Percentiles rank a stretch among this genome's conserved stretches.
phyloP scores from a whole-genome alignment of 1,284 basidiomycete species.

The Bjerkandera adusta region DNA sequence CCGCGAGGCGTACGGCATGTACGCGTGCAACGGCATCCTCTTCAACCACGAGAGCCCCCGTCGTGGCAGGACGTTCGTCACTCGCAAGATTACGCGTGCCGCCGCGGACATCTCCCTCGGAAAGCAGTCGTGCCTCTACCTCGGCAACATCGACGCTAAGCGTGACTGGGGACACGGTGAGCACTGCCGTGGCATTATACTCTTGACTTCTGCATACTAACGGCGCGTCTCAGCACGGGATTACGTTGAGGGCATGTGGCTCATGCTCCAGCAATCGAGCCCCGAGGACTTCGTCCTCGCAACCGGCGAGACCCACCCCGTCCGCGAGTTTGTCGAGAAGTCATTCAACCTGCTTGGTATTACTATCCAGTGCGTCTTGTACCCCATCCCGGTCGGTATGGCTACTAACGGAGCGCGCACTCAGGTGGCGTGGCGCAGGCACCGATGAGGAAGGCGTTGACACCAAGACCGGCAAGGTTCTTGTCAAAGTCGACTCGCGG shows the following conservation, averaged over 20 bases:
- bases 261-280: constrained; percentile 81
- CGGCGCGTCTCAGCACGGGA: constrained; percentile 57
- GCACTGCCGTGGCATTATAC: constrained; percentile 20
- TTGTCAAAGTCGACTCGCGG: constrained; percentile 78
- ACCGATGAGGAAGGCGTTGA: constrained; percentile 77
- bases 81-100: constrained; percentile 87
- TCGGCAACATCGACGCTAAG: constrained; percentile 88
- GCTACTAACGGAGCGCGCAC: constrained; percentile 2
- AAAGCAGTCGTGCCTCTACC: constrained; percentile 83
- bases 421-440: constrained; percentile 73
- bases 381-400: no score
- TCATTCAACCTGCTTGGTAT: constrained; percentile 71
- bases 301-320: constrained; percentile 89
- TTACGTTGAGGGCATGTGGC: constrained; percentile 95
- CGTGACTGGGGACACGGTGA: constrained; percentile 93
- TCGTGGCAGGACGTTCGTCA: constrained; percentile 89
- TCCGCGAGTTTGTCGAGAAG: constrained; percentile 87
- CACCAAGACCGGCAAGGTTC: constrained; percentile 57
- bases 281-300: constrained; percentile 90
- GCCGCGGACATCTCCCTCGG: constrained; percentile 86
- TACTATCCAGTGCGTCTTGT: constrained; percentile 51
- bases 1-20: constrained; percentile 91
- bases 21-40: constrained; percentile 86
- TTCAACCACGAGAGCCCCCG: constrained; percentile 96
- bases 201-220: neutral